Evolutionary conservation across 23 red algal species (phyloP).

Genomic region (Rhodosorus marinus): DNA sequence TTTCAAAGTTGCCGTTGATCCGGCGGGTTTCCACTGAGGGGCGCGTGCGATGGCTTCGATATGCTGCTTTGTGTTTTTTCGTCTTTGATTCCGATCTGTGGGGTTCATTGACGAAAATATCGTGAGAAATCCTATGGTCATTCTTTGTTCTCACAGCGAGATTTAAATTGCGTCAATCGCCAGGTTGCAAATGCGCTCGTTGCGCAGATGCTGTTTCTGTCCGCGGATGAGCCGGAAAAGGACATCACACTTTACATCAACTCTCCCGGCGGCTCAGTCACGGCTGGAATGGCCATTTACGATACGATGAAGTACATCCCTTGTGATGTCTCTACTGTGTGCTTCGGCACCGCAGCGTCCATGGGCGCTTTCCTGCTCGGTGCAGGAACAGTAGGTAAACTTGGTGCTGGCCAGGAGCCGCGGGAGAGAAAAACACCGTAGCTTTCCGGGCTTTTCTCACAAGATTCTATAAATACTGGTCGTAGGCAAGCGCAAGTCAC

Average conservation of each 20-base stretch:
- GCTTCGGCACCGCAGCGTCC: conserved; percentile 69
- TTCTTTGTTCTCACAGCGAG: too few relatives aligned
- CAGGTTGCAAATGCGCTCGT: conserved; percentile 81
- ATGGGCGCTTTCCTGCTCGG: conserved; percentile 84
- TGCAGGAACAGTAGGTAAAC: conserved; percentile 69
- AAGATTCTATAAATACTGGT: too few relatives aligned
- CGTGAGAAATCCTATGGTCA: too few relatives aligned
- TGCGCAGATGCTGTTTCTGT: conserved; percentile 73
- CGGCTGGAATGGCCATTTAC: conserved; percentile 67
- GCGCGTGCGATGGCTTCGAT: too few relatives aligned
- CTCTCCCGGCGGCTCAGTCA: conserved; percentile 59
- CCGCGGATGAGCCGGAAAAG: conserved; percentile 53
- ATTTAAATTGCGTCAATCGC: conserved; percentile 69
- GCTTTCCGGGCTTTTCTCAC: too few relatives aligned
- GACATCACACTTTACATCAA: conserved; percentile 90
- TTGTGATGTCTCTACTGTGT: conserved; percentile 73
- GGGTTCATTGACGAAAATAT: too few relatives aligned
- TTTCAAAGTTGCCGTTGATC: too few relatives aligned
- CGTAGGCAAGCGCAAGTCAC: conserved; percentile 73
- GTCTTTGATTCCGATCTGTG: too few relatives aligned
- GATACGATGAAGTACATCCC: conserved; percentile 89
- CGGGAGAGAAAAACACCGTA: too few relatives aligned
- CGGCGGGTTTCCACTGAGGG: too few relatives aligned
- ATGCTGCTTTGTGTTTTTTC: too few relatives aligned
- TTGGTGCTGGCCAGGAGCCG: too few relatives aligned